Evolutionary conservation across 768 basidiomycete genomes (phyloP).

Genomic region (Termitomyces sp.): DNA sequence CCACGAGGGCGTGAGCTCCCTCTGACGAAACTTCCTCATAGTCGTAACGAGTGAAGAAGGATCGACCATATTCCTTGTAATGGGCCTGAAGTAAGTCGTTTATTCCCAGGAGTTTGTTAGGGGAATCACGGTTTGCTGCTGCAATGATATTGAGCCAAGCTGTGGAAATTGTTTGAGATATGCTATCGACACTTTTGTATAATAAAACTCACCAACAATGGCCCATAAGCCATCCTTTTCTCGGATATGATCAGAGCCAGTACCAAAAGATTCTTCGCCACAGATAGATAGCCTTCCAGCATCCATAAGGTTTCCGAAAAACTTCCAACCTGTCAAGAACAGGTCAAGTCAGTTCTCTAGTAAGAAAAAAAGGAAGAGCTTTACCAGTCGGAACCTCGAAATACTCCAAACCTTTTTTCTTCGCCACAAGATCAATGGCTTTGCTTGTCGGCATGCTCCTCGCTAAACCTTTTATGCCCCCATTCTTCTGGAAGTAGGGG

Average conservation of each 20-base stretch:
- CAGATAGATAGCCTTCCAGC: constrained; percentile 97
- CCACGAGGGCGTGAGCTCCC: constrained; percentile 84
- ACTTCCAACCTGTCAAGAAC: constrained; percentile 82
- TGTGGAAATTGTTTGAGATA: constrained; percentile 25
- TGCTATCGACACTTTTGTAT: not conserved
- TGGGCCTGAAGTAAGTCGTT: constrained; percentile 86
- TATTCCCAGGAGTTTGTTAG: constrained; percentile 79
- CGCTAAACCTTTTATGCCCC: constrained; percentile 93
- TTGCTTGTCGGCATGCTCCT: constrained; percentile 97
- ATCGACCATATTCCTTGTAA: constrained; percentile 92
- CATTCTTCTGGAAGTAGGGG: constrained; percentile 86
- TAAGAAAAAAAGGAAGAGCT: not conserved
- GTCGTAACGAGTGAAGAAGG: constrained; percentile 98
- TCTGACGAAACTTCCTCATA: constrained; percentile 97
- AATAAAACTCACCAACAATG: constrained; percentile 60
- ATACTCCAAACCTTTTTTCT: constrained; percentile 88
- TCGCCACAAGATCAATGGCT: constrained; percentile 93
- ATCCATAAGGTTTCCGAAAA: constrained; percentile 99
- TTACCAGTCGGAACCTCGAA: constrained; percentile 96
- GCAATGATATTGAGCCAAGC: constrained; percentile 98
- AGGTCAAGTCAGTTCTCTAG: not conserved
- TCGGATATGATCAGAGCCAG: constrained; percentile 99
- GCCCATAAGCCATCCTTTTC: constrained; percentile 99
- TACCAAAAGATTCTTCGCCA: constrained; percentile 98
- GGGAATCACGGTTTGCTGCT: constrained; percentile 76